Evolutionary conservation across 208 protist species (phyloP).

Genomic region (Trypanosomatidae sp.): DNA sequence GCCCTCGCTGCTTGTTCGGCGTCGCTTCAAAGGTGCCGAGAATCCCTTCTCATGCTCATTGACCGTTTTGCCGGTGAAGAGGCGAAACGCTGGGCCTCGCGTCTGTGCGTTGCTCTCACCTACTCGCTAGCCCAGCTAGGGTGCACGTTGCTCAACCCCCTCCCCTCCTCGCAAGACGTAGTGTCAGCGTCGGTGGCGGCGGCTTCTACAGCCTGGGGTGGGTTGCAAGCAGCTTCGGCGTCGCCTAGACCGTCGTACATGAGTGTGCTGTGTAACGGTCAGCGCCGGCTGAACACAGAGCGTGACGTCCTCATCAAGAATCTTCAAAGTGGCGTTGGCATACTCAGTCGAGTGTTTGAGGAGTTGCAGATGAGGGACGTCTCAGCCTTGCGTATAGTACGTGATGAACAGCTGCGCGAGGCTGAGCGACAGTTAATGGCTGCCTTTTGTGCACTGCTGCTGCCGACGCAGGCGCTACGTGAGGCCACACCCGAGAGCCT

Average conservation of each 20-base stretch:
- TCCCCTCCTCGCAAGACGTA: slow-evolving; percentile 9
- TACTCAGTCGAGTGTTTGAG: slow-evolving; percentile 63
- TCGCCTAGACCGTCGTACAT: slow-evolving; percentile 33
- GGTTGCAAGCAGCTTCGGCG: neutral
- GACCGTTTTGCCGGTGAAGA: slow-evolving; percentile 26
- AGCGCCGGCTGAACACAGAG: slow-evolving; percentile 61
- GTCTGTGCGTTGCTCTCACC: slow-evolving; percentile 66
- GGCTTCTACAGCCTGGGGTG: slow-evolving; percentile 8
- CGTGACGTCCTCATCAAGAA: slow-evolving; percentile 83
- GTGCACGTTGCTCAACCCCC: slow-evolving; percentile 56
- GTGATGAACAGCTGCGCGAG: slow-evolving; percentile 65
- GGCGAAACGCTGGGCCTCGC: slow-evolving; percentile 42
- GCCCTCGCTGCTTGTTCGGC: slow-evolving; percentile 45
- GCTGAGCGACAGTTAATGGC: slow-evolving; percentile 85
- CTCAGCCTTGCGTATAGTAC: slow-evolving; percentile 65
- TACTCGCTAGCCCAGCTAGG: slow-evolving; percentile 74
- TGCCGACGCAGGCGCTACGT: slow-evolving; percentile 56
- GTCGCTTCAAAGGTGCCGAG: slow-evolving; percentile 61
- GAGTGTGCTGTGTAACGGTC: slow-evolving; percentile 57
- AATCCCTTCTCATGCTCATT: slow-evolving; percentile 61
- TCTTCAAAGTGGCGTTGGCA: slow-evolving; percentile 78
- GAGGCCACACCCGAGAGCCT: slow-evolving; percentile 45
- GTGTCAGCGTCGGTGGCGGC: neutral
- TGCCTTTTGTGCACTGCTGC: slow-evolving; percentile 73
- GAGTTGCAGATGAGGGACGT: slow-evolving; percentile 71